Evolutionary conservation across 768 basidiomycete genomes (phyloP).

Genomic region (Inosperma sp.): DNA sequence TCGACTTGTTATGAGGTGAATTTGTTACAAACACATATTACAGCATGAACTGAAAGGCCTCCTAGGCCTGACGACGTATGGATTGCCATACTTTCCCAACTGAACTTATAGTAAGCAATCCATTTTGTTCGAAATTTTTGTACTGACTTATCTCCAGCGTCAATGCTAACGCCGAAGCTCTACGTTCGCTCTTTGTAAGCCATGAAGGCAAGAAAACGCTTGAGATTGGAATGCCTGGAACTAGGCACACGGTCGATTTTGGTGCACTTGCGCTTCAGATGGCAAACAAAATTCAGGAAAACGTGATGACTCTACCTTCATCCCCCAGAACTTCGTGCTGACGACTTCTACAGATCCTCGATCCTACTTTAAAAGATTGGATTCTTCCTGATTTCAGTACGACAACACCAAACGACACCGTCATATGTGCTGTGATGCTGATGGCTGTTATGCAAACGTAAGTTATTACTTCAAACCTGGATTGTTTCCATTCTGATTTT

Average conservation of each 20-base stretch:
- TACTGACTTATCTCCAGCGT: conserved; percentile 18
- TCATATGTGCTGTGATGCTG: conserved; percentile 35
- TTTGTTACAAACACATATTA: too few species aligned
- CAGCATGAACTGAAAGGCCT: too few species aligned
- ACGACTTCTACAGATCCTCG: conserved; percentile 14
- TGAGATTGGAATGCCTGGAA: conserved; percentile 12
- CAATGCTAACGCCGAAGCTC: conserved; percentile 31
- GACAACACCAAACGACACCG: conserved; percentile 36
- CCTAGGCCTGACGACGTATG: conserved; percentile 47
- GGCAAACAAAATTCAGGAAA: conserved; percentile 20
- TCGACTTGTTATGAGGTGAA: conserved; percentile 36
- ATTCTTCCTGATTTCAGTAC: conserved; percentile 42
- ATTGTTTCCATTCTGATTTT: neutral
- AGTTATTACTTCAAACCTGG: neutral
- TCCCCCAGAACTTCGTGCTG: too few species aligned
- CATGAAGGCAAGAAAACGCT: conserved; percentile 25
- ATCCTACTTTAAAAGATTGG: conserved; percentile 34
- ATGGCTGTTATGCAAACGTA: conserved; percentile 39
- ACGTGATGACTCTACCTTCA: conserved; percentile 20
- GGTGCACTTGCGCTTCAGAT: conserved; percentile 24
- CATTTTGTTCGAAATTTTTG: neutral
- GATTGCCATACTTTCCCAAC: conserved; percentile 39
- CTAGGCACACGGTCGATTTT: conserved; percentile 20
- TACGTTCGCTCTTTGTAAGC: conserved; percentile 29
- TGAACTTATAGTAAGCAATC: conserved; percentile 31